Base-by-base conservation (phyloP, 495 filamentous ascomycete genomes). In the Aspergillus cavernicola region DNA sequence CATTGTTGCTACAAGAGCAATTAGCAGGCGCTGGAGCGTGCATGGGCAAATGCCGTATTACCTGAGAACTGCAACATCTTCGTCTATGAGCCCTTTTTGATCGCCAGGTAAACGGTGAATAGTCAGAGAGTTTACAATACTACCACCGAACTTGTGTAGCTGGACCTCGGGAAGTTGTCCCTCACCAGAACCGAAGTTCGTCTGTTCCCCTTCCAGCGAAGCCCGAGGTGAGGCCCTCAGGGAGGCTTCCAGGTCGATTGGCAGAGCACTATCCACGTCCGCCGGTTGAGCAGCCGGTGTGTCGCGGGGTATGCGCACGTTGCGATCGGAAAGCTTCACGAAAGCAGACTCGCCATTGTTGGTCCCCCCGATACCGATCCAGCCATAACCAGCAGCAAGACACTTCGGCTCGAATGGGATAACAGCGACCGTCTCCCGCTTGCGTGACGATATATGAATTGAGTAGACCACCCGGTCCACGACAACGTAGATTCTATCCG, bases 341-440 rank as follows among this genome's bases (percentile, higher is more conserved):
- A 90, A 82, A 49, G 87, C 84, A 62, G 95, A 95, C 64, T 91
- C 83, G 43, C 93, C 93, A 53, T 82, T 79, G 45, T 91, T 85
- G 18, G 75, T 73, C 44, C 95, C 93, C 31, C 92, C 93, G 28
- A 88, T 87, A 59, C 87, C 95, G 15, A 97, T 79, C 89, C 89
- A 97, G 44, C 89, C 90, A 65, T 88, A 80, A 18, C 81, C 85
- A 33, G 90, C 84, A 16, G 88, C 86, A 29, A 97, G 81, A 70
- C 93, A 97, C 69, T 85, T 79, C 15, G 90, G 89, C 45, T 83
- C 77, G 68, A 96, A 97, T 4, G 87, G 83, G 15, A 97, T 78
- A 10, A 83, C 80, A 39, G 87, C 85, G 57, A 98, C 77, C 23
- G 85, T 83, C 57, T 88, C 86, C 59, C 85, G 81, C 61, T 86